Evolutionary conservation across 805 yeast genomes (phyloP).

Genomic region (Wickerhamomyces silvicola): DNA sequence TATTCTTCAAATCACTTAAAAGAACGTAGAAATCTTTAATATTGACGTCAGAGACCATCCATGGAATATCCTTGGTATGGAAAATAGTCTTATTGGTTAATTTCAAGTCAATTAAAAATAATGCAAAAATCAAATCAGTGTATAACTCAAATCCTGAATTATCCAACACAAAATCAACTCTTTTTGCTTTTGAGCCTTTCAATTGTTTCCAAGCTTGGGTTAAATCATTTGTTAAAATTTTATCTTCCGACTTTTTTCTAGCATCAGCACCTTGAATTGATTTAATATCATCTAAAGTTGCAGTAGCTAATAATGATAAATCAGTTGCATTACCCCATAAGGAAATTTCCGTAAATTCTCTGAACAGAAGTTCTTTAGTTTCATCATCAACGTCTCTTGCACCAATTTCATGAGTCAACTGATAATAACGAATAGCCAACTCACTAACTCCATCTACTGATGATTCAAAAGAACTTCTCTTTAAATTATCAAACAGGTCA

Average conservation of each 20-base stretch:
- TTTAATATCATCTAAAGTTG: constrained; percentile 84
- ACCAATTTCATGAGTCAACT: constrained; percentile 27
- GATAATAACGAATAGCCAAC: constrained; percentile 59
- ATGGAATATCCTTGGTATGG: constrained; percentile 88
- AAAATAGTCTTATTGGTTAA: constrained; percentile 58
- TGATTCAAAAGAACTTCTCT: constrained; percentile 66
- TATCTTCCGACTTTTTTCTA: constrained; percentile 72
- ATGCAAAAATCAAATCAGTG: constrained; percentile 66
- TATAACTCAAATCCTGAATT: constrained; percentile 94
- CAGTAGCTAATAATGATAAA: constrained; percentile 79
- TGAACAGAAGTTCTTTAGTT: constrained; percentile 52
- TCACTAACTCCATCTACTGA: constrained; percentile 77
- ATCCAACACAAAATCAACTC: constrained; percentile 82
- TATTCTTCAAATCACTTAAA: constrained; percentile 48
- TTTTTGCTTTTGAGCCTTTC: constrained; percentile 14
- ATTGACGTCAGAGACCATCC: constrained; percentile 97
- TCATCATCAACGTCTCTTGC: constrained; percentile 28
- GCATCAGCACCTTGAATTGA: constrained; percentile 88
- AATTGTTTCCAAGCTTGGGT: constrained; percentile 55
- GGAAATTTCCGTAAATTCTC: constrained; percentile 81
- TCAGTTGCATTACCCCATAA: constrained; percentile 99
- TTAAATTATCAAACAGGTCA: constrained; percentile 70
- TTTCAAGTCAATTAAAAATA: constrained; percentile 66
- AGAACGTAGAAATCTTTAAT: constrained; percentile 66
- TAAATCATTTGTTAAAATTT: constrained; percentile 74